Conservation (phyloP, 257 asterid genomes). For the Oldenlandia corymbosa region DNA sequence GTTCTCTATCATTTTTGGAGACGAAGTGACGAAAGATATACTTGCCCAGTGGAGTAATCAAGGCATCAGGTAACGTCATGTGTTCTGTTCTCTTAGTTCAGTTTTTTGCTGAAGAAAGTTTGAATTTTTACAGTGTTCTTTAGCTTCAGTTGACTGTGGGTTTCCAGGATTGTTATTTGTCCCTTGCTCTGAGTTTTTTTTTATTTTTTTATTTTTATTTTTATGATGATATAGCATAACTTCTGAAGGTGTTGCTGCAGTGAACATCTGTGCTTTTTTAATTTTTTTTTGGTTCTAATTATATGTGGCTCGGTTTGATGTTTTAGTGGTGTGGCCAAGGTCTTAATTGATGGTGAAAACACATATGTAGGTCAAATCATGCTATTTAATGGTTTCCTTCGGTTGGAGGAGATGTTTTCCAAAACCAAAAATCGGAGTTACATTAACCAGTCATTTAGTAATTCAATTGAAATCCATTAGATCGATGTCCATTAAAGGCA, state of each 20-base stretch:
- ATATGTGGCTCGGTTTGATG: background rate
- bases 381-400: background rate
- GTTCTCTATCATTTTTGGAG: conserved; percentile 71
- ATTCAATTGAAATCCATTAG: too few species aligned
- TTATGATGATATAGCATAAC: too few species aligned
- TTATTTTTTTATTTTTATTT: background rate
- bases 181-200: background rate
- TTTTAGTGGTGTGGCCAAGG: background rate
- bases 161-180: background rate
- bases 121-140: background rate
- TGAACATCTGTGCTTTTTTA: too few species aligned
- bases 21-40: conserved; percentile 52
- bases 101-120: background rate
- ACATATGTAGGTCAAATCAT: background rate
- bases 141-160: too few species aligned
- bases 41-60: conserved; percentile 98
- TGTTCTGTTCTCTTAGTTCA: background rate
- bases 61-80: conserved; percentile 71
- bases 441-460: background rate
- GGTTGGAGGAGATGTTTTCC: background rate
- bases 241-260: background rate
- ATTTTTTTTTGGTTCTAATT: background rate
- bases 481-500: background rate
- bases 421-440: background rate
- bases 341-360: background rate